phyloP scores from a whole-genome alignment of 1,139 yeast genomes.

The Lodderomyces pseudojiufengensis region DNA sequence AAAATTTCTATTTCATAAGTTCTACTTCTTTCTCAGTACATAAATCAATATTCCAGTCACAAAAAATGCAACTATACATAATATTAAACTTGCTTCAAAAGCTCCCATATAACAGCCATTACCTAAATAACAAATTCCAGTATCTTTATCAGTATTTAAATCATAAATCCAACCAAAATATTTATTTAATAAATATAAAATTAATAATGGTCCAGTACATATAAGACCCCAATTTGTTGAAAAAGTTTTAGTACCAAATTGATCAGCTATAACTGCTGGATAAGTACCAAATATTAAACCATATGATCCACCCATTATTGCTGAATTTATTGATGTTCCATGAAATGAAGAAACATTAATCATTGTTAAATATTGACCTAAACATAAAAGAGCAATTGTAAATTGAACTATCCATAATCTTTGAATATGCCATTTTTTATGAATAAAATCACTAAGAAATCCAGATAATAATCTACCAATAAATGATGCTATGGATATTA shows the following conservation, averaged over 20 bases:
- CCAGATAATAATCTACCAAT: slow-evolving; percentile 39
- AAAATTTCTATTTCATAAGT: too few relatives aligned
- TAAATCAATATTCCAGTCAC: slow-evolving; percentile 23
- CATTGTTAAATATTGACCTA: slow-evolving; percentile 31
- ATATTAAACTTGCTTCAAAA: slow-evolving; percentile 26
- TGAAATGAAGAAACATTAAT: slow-evolving; percentile 25
- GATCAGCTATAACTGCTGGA: slow-evolving; percentile 47
- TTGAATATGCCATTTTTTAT: slow-evolving; percentile 31
- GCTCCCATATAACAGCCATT: slow-evolving; percentile 37
- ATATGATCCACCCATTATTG: slow-evolving; percentile 35
- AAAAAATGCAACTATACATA: slow-evolving; percentile 23
- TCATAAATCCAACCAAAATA: slow-evolving; percentile 41
- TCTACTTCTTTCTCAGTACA: slow-evolving; percentile 21
- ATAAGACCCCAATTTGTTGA: slow-evolving; percentile 47
- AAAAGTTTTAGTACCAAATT: slow-evolving; percentile 39
- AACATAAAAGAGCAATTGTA: slow-evolving; percentile 25
- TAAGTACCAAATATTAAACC: slow-evolving; percentile 43
- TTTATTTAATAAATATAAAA: slow-evolving; percentile 34
- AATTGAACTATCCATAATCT: slow-evolving; percentile 38
- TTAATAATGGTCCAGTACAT: slow-evolving; percentile 40
- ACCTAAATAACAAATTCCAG: slow-evolving; percentile 36
- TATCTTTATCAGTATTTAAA: slow-evolving; percentile 25
- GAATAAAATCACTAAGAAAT: slow-evolving; percentile 34
- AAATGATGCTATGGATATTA: slow-evolving; percentile 40
- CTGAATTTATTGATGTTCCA: slow-evolving; percentile 30